Conservation (phyloP, 1,284 basidiomycete genomes). For the Laetiporus sulphureus region DNA sequence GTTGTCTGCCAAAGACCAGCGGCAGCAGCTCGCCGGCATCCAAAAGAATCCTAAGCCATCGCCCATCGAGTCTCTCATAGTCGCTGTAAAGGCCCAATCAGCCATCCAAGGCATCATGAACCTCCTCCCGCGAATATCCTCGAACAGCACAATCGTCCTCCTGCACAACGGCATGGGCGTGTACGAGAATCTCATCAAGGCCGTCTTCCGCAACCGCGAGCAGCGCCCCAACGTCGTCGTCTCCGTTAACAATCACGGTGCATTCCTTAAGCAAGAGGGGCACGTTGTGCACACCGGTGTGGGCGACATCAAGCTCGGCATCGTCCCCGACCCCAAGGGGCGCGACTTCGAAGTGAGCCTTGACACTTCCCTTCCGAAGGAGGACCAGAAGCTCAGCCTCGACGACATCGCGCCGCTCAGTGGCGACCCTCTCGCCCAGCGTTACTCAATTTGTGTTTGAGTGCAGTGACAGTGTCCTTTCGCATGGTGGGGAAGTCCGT, state of each 20-base stretch:
- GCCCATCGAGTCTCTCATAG: conserved; percentile 66
- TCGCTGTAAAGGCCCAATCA: conserved; percentile 76
- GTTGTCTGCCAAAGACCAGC: background rate
- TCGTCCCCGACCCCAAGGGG: conserved; percentile 64
- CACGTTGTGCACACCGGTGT: conserved; percentile 70
- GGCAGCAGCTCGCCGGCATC: background rate
- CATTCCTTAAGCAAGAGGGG: conserved; percentile 43
- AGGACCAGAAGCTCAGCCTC: conserved; percentile 38
- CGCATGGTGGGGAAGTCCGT: too few relatives aligned
- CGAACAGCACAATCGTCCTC: conserved; percentile 78
- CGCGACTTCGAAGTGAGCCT: conserved; percentile 54
- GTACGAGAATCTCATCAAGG: conserved; percentile 69
- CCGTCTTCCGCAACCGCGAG: conserved; percentile 68
- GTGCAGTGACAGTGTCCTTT: too few relatives aligned
- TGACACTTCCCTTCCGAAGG: conserved; percentile 25
- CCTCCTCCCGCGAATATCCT: conserved; percentile 60
- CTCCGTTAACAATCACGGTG: conserved; percentile 80
- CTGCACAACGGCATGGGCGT: conserved; percentile 92
- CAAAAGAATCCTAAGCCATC: background rate
- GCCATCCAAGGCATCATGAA: conserved; percentile 53
- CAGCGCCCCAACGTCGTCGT: conserved; percentile 84
- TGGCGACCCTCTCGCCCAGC: too few relatives aligned
- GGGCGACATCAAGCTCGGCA: conserved; percentile 73
- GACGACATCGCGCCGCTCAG: conserved; percentile 45
- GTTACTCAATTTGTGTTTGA: too few relatives aligned